These are phyloP conservation scores for Schrenkiella parvula DNA, from an alignment of 345 rosid genomes.

Conservation along the genomic window DNA sequence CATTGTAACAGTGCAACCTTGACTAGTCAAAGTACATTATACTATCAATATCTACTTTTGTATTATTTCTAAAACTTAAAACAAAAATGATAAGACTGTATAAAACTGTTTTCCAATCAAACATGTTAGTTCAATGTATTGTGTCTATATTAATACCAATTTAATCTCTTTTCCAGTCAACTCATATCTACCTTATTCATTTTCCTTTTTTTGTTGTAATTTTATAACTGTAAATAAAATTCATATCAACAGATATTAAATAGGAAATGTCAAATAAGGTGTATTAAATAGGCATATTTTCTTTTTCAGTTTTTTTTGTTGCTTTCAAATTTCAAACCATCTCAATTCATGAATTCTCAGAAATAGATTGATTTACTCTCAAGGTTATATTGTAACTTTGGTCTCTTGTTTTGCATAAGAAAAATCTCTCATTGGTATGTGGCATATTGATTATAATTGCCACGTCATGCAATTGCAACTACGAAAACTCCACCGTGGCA, in stretches of 20 bases:
- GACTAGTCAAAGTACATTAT: slow-evolving; percentile 28
- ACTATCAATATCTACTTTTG: not conserved
- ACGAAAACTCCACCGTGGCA: not conserved
- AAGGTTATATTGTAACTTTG: not conserved
- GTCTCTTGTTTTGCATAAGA: not conserved
- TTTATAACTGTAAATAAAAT: not conserved
- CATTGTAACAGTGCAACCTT: slow-evolving; percentile 8
- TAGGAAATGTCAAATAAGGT: too few species aligned
- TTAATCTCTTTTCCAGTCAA: slow-evolving; percentile 5
- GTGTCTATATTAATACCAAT: not conserved
- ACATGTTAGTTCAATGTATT: not conserved
- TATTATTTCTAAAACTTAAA: not conserved
- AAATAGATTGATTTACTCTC: not conserved
- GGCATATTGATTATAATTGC: not conserved
- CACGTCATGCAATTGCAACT: not conserved
- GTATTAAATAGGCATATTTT: too few species aligned
- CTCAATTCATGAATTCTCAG: not conserved
- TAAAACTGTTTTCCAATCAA: slow-evolving; percentile 4
- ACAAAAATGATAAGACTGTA: not conserved
- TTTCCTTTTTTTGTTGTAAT: not conserved
- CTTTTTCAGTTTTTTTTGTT: slow-evolving; percentile 5
- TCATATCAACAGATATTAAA: not conserved
- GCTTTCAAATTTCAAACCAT: not conserved
- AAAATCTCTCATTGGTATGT: not conserved
- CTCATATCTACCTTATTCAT: not conserved